Evolutionary conservation across 148 eudicot species (phyloP).

Genomic region (Camellia japonica): DNA sequence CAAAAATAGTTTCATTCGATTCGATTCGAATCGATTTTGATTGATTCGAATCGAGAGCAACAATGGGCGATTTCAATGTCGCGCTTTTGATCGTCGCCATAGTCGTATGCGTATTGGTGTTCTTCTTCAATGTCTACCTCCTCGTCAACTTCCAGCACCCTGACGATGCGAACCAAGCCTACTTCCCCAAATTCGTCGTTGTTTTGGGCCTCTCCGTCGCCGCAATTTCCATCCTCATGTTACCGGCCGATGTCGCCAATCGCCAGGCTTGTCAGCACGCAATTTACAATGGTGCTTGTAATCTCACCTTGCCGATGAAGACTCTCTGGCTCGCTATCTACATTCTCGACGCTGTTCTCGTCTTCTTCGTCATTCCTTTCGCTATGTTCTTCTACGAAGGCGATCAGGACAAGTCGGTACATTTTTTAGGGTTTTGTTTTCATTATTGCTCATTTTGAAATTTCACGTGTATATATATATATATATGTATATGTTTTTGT

Average conservation of each 20-base stretch:
- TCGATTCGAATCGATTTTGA: neutral
- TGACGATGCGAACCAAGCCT: slow-evolving; percentile 88
- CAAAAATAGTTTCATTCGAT: neutral
- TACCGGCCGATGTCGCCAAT: slow-evolving; percentile 95
- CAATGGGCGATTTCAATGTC: slow-evolving; percentile 96
- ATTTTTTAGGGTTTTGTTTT: slow-evolving; percentile 8
- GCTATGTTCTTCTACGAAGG: slow-evolving; percentile 98
- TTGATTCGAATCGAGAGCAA: slow-evolving; percentile 3
- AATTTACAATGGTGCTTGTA: slow-evolving; percentile 89
- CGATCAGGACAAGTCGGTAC: slow-evolving; percentile 88
- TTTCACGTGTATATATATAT: neutral
- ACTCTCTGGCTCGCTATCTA: slow-evolving; percentile 84
- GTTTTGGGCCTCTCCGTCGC: slow-evolving; percentile 90
- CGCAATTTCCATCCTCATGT: slow-evolving; percentile 88
- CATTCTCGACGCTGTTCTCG: slow-evolving; percentile 76
- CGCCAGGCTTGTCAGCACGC: slow-evolving; percentile 94
- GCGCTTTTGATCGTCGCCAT: slow-evolving; percentile 90
- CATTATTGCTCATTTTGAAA: neutral
- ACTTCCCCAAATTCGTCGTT: slow-evolving; percentile 94
- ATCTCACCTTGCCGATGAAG: slow-evolving; percentile 92
- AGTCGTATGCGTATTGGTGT: slow-evolving; percentile 66
- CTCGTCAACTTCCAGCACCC: slow-evolving; percentile 94
- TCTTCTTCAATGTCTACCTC: slow-evolving; percentile 84
- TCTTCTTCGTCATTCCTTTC: slow-evolving; percentile 87
- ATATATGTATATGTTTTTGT: neutral